Evolutionary conservation across 257 asterid genomes (phyloP).

Genomic region (Haberlea rhodopensis): DNA sequence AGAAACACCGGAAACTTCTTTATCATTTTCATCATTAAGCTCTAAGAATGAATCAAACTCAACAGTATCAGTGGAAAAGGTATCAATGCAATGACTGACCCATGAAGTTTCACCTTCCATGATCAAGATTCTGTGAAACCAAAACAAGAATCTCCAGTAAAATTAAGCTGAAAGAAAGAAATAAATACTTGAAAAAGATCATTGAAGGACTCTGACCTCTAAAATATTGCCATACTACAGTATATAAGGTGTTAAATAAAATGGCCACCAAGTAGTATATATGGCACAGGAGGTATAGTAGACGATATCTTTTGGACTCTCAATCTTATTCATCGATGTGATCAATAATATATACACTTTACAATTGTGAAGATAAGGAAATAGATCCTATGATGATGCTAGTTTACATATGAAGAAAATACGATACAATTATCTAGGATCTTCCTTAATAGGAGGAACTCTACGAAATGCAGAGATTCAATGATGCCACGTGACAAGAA

Average conservation of each 20-base stretch:
- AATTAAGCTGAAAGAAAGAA: constrained; percentile 3
- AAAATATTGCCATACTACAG: background rate
- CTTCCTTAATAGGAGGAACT: background rate
- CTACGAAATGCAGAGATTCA: background rate
- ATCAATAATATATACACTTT: too few species aligned
- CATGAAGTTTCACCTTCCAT: constrained; percentile 90
- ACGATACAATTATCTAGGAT: too few species aligned
- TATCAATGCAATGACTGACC: constrained; percentile 65
- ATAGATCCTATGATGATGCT: too few species aligned
- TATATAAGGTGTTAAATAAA: background rate
- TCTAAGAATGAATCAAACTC: constrained; percentile 50
- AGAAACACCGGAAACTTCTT: constrained; percentile 46
- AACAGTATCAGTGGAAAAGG: constrained; percentile 18
- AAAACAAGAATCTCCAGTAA: constrained; percentile 6
- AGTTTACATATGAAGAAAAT: too few species aligned
- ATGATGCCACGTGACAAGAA: background rate
- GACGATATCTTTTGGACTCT: too few species aligned
- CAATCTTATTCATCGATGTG: too few species aligned
- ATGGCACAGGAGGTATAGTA: too few species aligned
- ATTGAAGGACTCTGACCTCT: background rate
- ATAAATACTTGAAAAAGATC: background rate
- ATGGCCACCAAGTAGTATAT: background rate
- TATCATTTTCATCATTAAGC: constrained; percentile 44
- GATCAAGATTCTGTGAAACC: constrained; percentile 27
- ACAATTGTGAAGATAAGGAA: too few species aligned